These are phyloP conservation scores for Boletus semigastroideus DNA, from an alignment of 1,284 basidiomycete genomes.

Conservation along the genomic window DNA sequence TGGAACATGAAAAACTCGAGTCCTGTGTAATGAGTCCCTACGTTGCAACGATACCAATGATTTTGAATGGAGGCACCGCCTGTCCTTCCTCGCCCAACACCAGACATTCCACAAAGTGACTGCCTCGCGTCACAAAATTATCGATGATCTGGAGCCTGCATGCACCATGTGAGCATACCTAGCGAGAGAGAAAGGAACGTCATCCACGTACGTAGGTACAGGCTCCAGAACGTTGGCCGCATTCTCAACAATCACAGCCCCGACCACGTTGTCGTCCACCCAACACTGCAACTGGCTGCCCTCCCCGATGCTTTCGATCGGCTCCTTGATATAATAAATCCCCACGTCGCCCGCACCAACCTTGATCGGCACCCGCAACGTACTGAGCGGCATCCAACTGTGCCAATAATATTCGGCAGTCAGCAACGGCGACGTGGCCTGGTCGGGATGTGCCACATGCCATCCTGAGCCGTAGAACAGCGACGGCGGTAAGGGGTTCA, in stretches of 20 bases:
- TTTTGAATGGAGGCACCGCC: conserved; percentile 74
- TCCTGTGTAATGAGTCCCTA: conserved; percentile 29
- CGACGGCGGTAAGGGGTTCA: conserved; percentile 88
- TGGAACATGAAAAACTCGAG: neutral
- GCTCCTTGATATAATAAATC: conserved; percentile 74
- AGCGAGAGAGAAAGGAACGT: neutral
- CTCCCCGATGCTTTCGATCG: conserved; percentile 49
- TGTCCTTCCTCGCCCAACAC: conserved; percentile 79
- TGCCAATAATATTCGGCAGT: conserved; percentile 85
- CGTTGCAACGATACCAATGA: conserved; percentile 80
- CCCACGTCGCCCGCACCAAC: conserved; percentile 78
- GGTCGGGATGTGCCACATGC: conserved; percentile 70
- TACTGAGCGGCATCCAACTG: conserved; percentile 74
- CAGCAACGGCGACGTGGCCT: conserved; percentile 42
- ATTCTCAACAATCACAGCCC: conserved; percentile 65
- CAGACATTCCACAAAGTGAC: conserved; percentile 85
- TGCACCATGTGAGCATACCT: conserved; percentile 29
- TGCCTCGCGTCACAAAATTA: conserved; percentile 69
- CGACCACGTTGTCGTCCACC: conserved; percentile 78
- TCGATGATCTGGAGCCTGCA: conserved; percentile 76
- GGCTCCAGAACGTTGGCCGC: conserved; percentile 50
- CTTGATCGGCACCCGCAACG: conserved; percentile 73
- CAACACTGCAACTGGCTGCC: conserved; percentile 76
- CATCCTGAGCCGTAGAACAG: conserved; percentile 91
- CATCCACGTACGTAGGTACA: conserved; percentile 53